Evolutionary conservation across 768 basidiomycete species (phyloP), one percentile per base, ranked within the genome.

Genomic region (Boletus huronensis): DNA sequence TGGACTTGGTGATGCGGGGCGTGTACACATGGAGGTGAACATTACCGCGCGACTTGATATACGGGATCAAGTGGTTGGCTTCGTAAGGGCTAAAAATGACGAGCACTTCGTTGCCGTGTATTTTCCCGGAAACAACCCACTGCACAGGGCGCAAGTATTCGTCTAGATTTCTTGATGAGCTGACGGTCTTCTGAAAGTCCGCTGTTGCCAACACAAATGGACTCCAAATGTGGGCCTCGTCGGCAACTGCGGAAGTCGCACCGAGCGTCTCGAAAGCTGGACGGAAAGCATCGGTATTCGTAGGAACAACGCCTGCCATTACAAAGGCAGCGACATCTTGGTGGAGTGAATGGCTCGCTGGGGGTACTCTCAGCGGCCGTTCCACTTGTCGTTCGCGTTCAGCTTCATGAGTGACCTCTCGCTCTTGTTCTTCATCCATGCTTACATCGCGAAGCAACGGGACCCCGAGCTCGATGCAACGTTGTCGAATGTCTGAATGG

Each of bases 371-470:
- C 23, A 4, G 23, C 23, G 23, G 23, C 23, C 23, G 23, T 25
- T 25, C 23, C 4, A 25, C 23, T 25, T 25, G 23, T 25, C 23
- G 23, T 25, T 25, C 79, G 6, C 59, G 63, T 57, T 80, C 78
- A 5, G 71, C 64, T 59, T 82, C 80, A 23, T 77, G 76, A 3
- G 61, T 55, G 8, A 82, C 64, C 52, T 82, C 79, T 25, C 79
- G 65, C 50, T 82, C 81, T 54, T 81, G 80, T 54, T 81, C 80
- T 58, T 81, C 78, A 28, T 74, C 74, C 62, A 77, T 61, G 34
- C 51, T 59, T 26, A 54, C 57, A 36, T 66, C 60, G 1, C 57
- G 59, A 0, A 55, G 38, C 4, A 54, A 51, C 11, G 34, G 26
- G 25, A 67, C 19, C 1, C 64, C 66, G 31, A 66, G 66, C 7